Evolutionary conservation across 202 grass and related monocot genomes (phyloP), one percentile per base, ranked within the genome.

Genomic region (Panicum hallii): DNA sequence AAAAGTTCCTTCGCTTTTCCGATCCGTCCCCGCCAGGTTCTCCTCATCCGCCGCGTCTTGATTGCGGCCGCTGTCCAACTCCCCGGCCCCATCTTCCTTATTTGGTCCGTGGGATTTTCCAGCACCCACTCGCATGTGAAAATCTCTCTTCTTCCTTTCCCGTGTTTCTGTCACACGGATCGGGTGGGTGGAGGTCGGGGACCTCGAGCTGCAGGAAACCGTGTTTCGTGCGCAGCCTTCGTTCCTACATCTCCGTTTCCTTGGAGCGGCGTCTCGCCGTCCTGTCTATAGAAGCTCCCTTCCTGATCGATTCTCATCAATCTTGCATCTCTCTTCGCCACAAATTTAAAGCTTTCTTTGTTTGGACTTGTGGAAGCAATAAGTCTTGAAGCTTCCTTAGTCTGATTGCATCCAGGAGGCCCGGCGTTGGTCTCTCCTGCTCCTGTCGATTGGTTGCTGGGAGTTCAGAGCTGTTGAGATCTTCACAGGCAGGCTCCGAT

Each of bases 81-180:
- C 40, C 26, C 32, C 0, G 0, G 1, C 28, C 9, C 23, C 11
- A 28, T 12, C 63, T 75, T 80, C 13, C 49, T 63, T 5, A 6
- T 83, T 79, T 66, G 50, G 52, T 61, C 55, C 70, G 34, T 75
- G 77, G 63, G 67, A 6, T 83, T 69, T 69, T 79, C 48, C 22
- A 22, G 52, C 32, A 11, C 67, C 47, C 32, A 11, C 67, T 55
- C 44, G 60, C 88, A 74, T 63, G 79, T 79, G 74, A 83, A 11
- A 15, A 44, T 28, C 68, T 22, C 19, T 64, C 11, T n/a, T 63
- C 20, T 41, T 13, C 32, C 16, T 22, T 38, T n/a, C 2, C 48
- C 48, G 50, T 78, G 83, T 82, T 67, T 1, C 9, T 78, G 56
- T 79, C 82, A 75, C 82, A 73, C 26, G 82, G 87, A 67, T 70